These are phyloP conservation scores for Bruguiera gymnorhiza DNA, from an alignment of 345 rosid species.

Conservation along the genomic window DNA sequence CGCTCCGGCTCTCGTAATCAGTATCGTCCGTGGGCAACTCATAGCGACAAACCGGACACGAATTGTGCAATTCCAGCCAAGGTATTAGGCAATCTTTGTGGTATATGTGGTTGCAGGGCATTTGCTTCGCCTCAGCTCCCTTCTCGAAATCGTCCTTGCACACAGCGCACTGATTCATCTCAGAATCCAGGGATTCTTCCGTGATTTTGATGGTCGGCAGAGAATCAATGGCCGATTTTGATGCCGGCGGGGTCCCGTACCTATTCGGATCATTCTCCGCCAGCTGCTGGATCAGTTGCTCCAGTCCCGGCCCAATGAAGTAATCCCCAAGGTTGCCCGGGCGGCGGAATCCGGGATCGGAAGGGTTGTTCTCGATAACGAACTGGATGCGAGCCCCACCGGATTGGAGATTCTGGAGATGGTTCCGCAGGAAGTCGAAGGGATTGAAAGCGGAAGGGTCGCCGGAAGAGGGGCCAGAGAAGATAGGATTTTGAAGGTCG, in stretches of 20 bases:
- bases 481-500: constrained; percentile 21
- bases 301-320: constrained; percentile 46
- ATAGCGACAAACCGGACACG: constrained; percentile 51
- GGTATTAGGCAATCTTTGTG: constrained; percentile 42
- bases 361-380: constrained; percentile 36
- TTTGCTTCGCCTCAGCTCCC: constrained; percentile 39
- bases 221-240: constrained; percentile 35
- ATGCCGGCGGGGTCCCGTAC: constrained; percentile 45
- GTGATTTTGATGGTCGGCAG: constrained; percentile 35
- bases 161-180: constrained; percentile 50
- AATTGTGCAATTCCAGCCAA: constrained; percentile 47
- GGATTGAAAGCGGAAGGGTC: constrained; percentile 28
- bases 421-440: constrained; percentile 33
- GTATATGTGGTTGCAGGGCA: constrained; percentile 52
- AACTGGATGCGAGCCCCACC: constrained; percentile 45
- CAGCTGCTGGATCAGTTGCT: constrained; percentile 47
- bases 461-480: neutral
- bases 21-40: constrained; percentile 52
- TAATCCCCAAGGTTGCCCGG: constrained; percentile 39
- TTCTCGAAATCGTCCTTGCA: constrained; percentile 45
- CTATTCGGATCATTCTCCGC: constrained; percentile 52
- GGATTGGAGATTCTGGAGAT: constrained; percentile 33
- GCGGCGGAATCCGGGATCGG: constrained; percentile 27
- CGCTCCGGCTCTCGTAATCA: constrained; percentile 33
- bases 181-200: constrained; percentile 31